Evolutionary conservation across 306 rosid genomes (phyloP), one percentile per base, ranked within the genome.

Genomic region (Castanopsis chinensis): DNA sequence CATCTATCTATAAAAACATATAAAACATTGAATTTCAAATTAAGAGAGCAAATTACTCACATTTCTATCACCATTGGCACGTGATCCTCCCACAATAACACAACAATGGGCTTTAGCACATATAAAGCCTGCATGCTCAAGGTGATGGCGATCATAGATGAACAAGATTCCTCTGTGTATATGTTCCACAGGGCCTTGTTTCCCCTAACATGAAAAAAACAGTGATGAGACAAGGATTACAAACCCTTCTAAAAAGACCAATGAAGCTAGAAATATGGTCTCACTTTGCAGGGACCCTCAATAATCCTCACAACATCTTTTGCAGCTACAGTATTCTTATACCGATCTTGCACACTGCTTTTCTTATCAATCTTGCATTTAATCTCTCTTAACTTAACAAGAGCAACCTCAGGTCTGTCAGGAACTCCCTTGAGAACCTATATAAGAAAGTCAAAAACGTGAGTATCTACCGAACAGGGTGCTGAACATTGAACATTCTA

Each of bases 131-230:
- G 98, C 96, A 85, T 96, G 99, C 86, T 96, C 99, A 83, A 93
- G 93, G 87, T 96, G 98, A 87, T 96, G 98, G 60, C 98, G 97
- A 84, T 93, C 99, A 78, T 74, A 88, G 72, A 96, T 83, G 82
- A 96, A 96, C 79, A 96, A 73, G 54, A 93, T 83, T 78, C 99
- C 98, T 78, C 92, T 90, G 83, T 90, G 89, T 81, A 96, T 91
- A 87, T 96, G 99, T 77, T 96, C 97, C 83, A 96, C 99, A 4
- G 98, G 96, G 76, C 99, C 99, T 92, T 91, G 98, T 83, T 91
- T 96, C 21, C 97, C 99, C 99, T 96, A 57, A 32, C 41, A 80
- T 71, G 64, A n/a, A 28, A 32, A 52, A 37, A 61, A 76, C 28
- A 63, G 59, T 45, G 57, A 76, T 17, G 30, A 60, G 7, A 76